Evolutionary conservation across 768 basidiomycete genomes (phyloP).

Genomic region (Pisolithus sp.): DNA sequence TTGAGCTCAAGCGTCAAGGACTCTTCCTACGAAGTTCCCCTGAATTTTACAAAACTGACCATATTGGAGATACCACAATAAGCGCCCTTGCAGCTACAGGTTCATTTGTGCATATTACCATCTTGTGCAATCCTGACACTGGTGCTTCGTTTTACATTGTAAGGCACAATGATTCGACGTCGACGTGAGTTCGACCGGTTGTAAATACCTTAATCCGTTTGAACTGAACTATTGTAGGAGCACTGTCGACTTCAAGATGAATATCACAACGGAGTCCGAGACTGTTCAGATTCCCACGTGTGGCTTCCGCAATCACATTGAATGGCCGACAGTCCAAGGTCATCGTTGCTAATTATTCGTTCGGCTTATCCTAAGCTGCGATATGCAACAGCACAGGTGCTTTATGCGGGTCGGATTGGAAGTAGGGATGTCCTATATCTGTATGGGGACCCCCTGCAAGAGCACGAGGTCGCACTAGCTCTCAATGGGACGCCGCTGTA

Average conservation of each 20-base stretch:
- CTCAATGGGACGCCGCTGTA: constrained; percentile 44
- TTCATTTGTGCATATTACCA: constrained; percentile 49
- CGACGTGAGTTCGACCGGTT: constrained; percentile 41
- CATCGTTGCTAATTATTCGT: constrained; percentile 64
- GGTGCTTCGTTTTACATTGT: constrained; percentile 61
- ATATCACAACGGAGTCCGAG: constrained; percentile 48
- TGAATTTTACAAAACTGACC: constrained; percentile 75
- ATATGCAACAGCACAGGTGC: constrained; percentile 70
- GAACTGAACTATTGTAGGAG: constrained; percentile 1
- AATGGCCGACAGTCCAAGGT: constrained; percentile 70
- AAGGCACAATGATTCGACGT: constrained; percentile 61
- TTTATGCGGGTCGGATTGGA: constrained; percentile 60
- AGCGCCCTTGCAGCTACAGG: constrained; percentile 40
- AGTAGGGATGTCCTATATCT: constrained; percentile 59
- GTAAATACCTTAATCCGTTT: background rate
- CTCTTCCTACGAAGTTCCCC: constrained; percentile 75
- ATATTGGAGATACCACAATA: constrained; percentile 56
- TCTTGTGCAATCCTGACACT: constrained; percentile 64
- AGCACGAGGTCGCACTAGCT: constrained; percentile 46
- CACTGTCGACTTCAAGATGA: constrained; percentile 52
- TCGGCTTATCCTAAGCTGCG: constrained; percentile 55
- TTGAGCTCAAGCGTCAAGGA: constrained; percentile 72
- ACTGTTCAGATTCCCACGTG: constrained; percentile 50
- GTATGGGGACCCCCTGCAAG: constrained; percentile 48
- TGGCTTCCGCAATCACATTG: constrained; percentile 49